These are phyloP conservation scores for Pseudocercospora pini-densiflorae DNA, from an alignment of 2,329 filamentous ascomycete genomes.

Conservation along the genomic window DNA sequence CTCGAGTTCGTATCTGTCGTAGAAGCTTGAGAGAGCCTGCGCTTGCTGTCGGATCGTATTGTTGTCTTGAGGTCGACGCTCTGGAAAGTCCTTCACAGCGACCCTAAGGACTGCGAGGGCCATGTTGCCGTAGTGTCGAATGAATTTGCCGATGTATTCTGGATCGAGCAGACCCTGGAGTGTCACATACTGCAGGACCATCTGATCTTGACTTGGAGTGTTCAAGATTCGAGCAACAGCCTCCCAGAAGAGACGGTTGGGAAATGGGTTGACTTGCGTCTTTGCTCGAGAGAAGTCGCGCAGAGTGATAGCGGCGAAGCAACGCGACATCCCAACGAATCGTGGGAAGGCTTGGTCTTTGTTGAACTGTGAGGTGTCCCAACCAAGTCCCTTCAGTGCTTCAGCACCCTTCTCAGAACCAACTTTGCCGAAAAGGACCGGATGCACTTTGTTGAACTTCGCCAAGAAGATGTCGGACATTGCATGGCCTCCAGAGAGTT, in stretches of 20 bases:
- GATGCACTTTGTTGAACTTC: conserved; percentile 80
- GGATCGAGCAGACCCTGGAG: conserved; percentile 62
- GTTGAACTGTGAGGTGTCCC: background rate
- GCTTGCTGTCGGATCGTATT: background rate
- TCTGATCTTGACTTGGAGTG: conserved; percentile 62
- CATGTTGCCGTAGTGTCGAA: conserved; percentile 48
- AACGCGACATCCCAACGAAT: conserved; percentile 42
- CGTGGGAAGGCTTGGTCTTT: background rate
- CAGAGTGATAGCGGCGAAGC: conserved; percentile 81
- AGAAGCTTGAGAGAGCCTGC: background rate
- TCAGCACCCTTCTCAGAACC: conserved; percentile 62
- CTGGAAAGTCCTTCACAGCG: conserved; percentile 16
- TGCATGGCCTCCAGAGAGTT: conserved; percentile 66
- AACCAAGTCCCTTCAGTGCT: conserved; percentile 1
- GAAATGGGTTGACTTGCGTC: conserved; percentile 72
- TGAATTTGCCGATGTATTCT: conserved; percentile 70
- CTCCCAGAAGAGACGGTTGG: conserved; percentile 81
- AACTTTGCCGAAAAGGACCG: conserved; percentile 75
- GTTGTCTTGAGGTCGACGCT: conserved; percentile 1
- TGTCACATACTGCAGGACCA: conserved; percentile 53
- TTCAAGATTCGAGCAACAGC: conserved; percentile 77
- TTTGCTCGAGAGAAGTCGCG: conserved; percentile 72
- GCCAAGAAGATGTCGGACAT: conserved; percentile 85
- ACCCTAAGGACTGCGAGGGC: conserved; percentile 15
- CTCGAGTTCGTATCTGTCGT: conserved; percentile 16